A percentile compares a stretch with the other conserved stretches of the same genome.
These are phyloP conservation scores for Pestalotiopsis sp. DNA, from an alignment of 2,329 filamentous ascomycete genomes.

Conservation along the genomic window DNA sequence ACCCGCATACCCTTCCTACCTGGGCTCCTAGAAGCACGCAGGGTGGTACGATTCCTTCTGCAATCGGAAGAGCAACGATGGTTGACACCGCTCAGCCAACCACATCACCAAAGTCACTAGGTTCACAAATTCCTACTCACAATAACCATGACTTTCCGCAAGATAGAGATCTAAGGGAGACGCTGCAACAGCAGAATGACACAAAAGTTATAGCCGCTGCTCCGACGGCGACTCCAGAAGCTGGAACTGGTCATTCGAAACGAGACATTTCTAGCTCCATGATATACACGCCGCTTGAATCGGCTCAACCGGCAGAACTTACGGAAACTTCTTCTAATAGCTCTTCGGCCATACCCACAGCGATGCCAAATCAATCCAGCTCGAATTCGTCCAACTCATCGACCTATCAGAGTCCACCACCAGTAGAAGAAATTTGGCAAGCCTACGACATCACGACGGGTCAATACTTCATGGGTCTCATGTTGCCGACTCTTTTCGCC, in stretches of 20 bases:
- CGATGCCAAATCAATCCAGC: not conserved
- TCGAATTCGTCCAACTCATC: not conserved
- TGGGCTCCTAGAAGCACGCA: not conserved
- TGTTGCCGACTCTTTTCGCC: conserved; percentile 22
- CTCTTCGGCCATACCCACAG: not conserved
- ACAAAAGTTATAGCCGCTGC: not conserved
- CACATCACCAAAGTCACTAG: not conserved
- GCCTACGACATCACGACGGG: conserved; percentile 14
- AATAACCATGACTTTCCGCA: not conserved
- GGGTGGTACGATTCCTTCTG: not conserved
- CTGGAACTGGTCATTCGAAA: not conserved
- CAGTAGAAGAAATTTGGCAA: not conserved
- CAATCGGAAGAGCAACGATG: not conserved
- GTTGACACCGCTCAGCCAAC: not conserved
- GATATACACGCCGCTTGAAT: not conserved
- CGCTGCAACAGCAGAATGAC: not conserved
- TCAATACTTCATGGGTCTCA: conserved; percentile 24
- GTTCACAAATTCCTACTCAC: not conserved
- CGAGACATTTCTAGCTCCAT: not conserved
- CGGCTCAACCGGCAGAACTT: not conserved
- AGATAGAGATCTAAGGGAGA: not conserved
- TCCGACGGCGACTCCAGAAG: not conserved
- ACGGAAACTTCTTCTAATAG: not conserved
- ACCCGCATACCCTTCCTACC: not conserved
- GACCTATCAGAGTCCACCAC: not conserved